Evolutionary conservation across 2,329 filamentous ascomycete genomes (phyloP).

Genomic region (Botryosphaeria dothidea): DNA sequence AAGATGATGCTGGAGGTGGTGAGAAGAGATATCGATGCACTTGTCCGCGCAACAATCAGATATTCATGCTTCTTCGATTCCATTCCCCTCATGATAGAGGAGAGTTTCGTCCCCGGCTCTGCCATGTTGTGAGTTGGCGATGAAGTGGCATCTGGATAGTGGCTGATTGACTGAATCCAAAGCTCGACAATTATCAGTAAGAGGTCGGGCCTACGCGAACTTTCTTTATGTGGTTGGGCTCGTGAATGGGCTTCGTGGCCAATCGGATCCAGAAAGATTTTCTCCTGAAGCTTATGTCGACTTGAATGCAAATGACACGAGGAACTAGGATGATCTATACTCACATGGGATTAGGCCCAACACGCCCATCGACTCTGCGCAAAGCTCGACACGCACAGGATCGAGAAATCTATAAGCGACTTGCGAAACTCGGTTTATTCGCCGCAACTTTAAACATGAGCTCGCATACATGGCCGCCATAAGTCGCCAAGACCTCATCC

Average conservation of each 20-base stretch:
- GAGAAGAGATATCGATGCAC: neutral
- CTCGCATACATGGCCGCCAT: neutral
- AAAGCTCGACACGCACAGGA: neutral
- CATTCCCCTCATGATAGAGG: neutral
- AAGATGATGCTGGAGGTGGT: slow-evolving; percentile 54
- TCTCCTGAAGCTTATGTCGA: neutral
- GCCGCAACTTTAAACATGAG: neutral
- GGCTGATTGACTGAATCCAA: neutral
- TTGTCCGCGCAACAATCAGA: neutral
- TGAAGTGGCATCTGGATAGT: neutral
- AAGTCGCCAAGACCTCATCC: neutral
- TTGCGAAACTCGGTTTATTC: neutral
- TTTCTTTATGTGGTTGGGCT: neutral
- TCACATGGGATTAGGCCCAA: neutral
- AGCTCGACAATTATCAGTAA: neutral
- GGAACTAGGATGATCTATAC: neutral
- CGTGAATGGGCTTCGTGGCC: neutral
- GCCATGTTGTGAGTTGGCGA: neutral
- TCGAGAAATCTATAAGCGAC: neutral
- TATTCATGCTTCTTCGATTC: neutral
- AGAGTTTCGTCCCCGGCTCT: neutral
- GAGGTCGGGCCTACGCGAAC: neutral
- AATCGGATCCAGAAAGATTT: neutral
- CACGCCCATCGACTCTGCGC: neutral
- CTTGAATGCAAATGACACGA: neutral